Conservation (phyloP, 495 filamentous ascomycete species). For the Aspergillus nanangensis region DNA sequence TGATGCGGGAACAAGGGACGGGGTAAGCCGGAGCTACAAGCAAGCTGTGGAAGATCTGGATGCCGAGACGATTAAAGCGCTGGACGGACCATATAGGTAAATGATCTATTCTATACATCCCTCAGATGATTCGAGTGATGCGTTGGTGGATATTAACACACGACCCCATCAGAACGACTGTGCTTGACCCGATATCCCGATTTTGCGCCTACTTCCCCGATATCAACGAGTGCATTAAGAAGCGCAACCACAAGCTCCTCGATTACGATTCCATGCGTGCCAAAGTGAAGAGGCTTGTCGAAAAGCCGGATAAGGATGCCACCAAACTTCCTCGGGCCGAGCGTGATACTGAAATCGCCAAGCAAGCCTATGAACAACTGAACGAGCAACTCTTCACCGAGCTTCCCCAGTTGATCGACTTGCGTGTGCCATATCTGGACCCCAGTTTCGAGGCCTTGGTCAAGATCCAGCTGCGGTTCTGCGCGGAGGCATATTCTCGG, state of each 20-base stretch:
- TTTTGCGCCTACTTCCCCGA: conserved; percentile 99
- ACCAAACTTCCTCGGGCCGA: conserved; percentile 91
- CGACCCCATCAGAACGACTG: conserved; percentile 61
- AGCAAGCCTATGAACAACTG: conserved; percentile 86
- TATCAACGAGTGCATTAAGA: conserved; percentile 99
- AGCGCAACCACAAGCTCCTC: conserved; percentile 93
- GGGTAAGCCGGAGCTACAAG: conserved; percentile 93
- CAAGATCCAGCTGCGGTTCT: conserved; percentile 97
- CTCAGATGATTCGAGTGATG: not conserved
- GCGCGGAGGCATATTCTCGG: conserved; percentile 90
- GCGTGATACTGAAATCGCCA: conserved; percentile 90
- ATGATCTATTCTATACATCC: not conserved
- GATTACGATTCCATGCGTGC: conserved; percentile 96
- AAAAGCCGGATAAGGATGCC: conserved; percentile 98
- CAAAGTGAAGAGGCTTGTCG: conserved; percentile 91
- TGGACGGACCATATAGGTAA: conserved; percentile 94
- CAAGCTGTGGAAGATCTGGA: conserved; percentile 96
- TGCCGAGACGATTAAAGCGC: conserved; percentile 94
- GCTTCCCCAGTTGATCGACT: conserved; percentile 94
- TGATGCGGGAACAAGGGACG: conserved; percentile 88
- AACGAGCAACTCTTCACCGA: conserved; percentile 94
- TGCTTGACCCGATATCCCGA: conserved; percentile 87
- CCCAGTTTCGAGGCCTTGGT: conserved; percentile 95
- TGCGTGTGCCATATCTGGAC: conserved; percentile 94
- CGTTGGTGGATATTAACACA: too few relatives aligned